phyloP scores from a whole-genome alignment of 176 grass and related monocot species.

The Eragrostis curvula region DNA sequence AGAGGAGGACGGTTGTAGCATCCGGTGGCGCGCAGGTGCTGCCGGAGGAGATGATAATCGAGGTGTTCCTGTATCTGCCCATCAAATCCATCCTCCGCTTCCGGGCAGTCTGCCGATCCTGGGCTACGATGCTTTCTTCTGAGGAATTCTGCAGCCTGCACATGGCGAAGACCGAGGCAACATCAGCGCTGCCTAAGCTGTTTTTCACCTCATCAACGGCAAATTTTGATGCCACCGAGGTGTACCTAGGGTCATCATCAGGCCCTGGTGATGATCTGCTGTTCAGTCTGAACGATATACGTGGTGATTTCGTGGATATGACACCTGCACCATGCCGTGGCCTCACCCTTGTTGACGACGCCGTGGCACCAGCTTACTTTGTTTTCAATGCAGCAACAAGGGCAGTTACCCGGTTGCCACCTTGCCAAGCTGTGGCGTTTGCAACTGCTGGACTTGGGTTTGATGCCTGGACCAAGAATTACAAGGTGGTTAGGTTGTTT shows the following conservation, averaged over 20 bases:
- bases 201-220: neutral
- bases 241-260: neutral
- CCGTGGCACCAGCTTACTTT: neutral
- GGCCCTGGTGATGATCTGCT: neutral
- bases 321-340: neutral
- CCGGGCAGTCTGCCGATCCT: constrained; percentile 2
- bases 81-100: constrained; percentile 28
- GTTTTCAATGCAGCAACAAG: constrained; percentile 24
- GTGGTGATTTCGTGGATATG: neutral
- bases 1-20: neutral
- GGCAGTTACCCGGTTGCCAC: constrained; percentile 13
- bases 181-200: neutral
- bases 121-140: constrained; percentile 19
- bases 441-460: constrained; percentile 22
- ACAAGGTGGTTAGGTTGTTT: constrained; percentile 40
- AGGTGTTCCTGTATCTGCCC: constrained; percentile 21
- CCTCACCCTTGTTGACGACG: constrained; percentile 28
- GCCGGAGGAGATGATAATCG: constrained; percentile 7
- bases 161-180: neutral
- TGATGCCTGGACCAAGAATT: neutral
- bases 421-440: neutral
- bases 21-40: neutral
- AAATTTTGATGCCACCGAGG: neutral
- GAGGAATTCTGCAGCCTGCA: constrained; percentile 28
- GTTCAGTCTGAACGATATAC: constrained; percentile 7